Conservation (phyloP, 306 rosid genomes). For the Datisca glomerata region DNA sequence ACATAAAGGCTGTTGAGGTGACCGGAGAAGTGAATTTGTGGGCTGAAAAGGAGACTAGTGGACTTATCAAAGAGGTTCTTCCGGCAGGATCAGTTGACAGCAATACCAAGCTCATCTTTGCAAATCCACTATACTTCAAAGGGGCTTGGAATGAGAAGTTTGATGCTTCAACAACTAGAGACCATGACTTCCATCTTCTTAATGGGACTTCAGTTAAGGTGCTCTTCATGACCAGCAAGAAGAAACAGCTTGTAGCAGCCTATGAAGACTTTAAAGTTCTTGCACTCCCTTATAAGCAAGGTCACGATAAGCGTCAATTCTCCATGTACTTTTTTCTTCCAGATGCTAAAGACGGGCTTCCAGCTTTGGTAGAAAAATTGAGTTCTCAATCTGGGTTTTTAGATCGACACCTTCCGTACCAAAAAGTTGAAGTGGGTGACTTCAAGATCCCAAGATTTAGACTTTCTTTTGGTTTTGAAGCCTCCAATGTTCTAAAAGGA, state of each 20-base stretch:
- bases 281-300: constrained; percentile 21
- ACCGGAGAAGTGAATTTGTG: constrained; percentile 40
- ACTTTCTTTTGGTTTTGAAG: background rate
- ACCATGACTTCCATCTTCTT: constrained; percentile 28
- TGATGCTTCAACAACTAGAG: constrained; percentile 23
- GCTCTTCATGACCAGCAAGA: constrained; percentile 39
- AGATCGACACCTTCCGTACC: background rate
- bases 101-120: constrained; percentile 26
- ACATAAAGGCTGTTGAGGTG: constrained; percentile 49
- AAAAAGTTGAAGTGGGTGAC: background rate
- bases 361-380: constrained; percentile 1
- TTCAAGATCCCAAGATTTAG: constrained; percentile 22
- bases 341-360: constrained; percentile 12
- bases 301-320: background rate
- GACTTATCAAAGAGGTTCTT: constrained; percentile 41
- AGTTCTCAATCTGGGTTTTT: constrained; percentile 1
- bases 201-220: constrained; percentile 21
- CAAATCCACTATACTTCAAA: constrained; percentile 44
- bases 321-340: constrained; percentile 23
- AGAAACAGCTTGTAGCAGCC: constrained; percentile 18
- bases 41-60: constrained; percentile 47
- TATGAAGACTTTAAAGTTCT: constrained; percentile 39
- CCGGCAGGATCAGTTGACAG: constrained; percentile 26
- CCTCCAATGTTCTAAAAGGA: background rate
- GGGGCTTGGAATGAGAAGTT: constrained; percentile 40